Conservation (phyloP, 148 eudicot species). For the Arbutus unedo region DNA sequence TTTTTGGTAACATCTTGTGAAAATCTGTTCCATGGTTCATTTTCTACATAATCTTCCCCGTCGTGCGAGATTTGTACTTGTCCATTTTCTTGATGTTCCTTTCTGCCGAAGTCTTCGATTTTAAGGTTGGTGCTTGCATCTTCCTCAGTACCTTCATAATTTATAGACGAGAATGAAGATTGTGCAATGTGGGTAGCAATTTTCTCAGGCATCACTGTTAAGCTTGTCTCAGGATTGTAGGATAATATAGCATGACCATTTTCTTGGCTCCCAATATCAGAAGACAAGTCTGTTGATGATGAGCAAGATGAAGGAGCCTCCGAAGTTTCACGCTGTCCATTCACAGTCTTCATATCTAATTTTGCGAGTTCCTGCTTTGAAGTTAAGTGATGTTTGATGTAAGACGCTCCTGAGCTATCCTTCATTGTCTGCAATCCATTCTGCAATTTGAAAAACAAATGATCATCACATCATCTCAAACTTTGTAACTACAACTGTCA, state of each 20-base stretch:
- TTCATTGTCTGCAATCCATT: constrained; percentile 24
- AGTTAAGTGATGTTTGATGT: constrained; percentile 17
- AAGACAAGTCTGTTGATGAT: constrained; percentile 34
- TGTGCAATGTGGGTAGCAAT: constrained; percentile 21
- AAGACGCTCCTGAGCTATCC: constrained; percentile 19
- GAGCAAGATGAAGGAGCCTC: constrained; percentile 31
- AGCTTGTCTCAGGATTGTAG: constrained; percentile 21
- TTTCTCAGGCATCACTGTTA: constrained; percentile 28
- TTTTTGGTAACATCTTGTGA: constrained; percentile 21
- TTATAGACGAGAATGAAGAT: constrained; percentile 26
- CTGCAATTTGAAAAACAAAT: constrained; percentile 21
- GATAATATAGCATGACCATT: constrained; percentile 27
- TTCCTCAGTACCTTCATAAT: constrained; percentile 19
- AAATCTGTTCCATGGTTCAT: constrained; percentile 21
- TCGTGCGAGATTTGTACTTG: constrained; percentile 25
- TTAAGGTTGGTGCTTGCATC: not conserved
- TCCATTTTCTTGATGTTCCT: constrained; percentile 29
- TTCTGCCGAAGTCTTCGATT: constrained; percentile 10
- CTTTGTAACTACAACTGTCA: not conserved
- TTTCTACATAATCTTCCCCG: constrained; percentile 24
- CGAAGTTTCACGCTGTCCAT: constrained; percentile 17
- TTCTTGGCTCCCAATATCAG: constrained; percentile 27
- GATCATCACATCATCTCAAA: constrained; percentile 11
- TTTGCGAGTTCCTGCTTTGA: constrained; percentile 19
- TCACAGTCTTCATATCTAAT: constrained; percentile 21